Percentiles rank a stretch among this genome's conserved stretches.
These are phyloP conservation scores for Phaeomoniella chlamydospora DNA, from an alignment of 2,329 filamentous ascomycete species.

Conservation along the genomic window DNA sequence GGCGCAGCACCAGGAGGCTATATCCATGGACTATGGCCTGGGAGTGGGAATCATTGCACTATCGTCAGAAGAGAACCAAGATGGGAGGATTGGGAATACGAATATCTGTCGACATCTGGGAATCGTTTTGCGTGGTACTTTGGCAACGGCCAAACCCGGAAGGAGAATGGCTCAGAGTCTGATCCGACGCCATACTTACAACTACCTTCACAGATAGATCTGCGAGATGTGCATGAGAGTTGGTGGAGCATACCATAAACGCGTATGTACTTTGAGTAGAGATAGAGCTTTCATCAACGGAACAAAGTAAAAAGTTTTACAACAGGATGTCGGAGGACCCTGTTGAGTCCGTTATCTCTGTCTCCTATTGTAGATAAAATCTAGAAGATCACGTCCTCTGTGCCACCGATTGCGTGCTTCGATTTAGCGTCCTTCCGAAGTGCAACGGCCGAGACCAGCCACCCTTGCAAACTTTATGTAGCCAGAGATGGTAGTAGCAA, in stretches of 20 bases:
- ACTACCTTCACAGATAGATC: constrained; percentile 5
- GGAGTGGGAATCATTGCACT: constrained; percentile 48
- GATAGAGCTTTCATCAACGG: no score
- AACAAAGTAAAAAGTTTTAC: no score
- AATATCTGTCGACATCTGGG: constrained; percentile 18
- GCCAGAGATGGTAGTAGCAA: no score
- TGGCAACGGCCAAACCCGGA: constrained; percentile 51
- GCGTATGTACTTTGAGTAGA: no score
- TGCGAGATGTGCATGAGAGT: constrained; percentile 7
- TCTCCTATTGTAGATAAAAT: no score
- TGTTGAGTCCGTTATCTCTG: no score
- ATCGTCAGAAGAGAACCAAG: constrained; percentile 40
- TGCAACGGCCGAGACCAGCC: no score
- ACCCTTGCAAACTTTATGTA: no score
- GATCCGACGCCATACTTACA: constrained; percentile 23
- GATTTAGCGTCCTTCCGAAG: no score
- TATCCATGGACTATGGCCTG: constrained; percentile 57
- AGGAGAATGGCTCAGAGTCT: constrained; percentile 38
- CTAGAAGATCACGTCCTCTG: no score
- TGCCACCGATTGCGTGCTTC: no score
- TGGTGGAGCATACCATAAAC: constrained; percentile 1
- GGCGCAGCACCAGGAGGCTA: constrained; percentile 46
- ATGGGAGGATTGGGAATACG: constrained; percentile 47
- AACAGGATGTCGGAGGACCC: no score
- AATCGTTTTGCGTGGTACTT: constrained; percentile 39